These are phyloP conservation scores for Boletus speciosus DNA, from an alignment of 768 basidiomycete species.

Conservation along the genomic window DNA sequence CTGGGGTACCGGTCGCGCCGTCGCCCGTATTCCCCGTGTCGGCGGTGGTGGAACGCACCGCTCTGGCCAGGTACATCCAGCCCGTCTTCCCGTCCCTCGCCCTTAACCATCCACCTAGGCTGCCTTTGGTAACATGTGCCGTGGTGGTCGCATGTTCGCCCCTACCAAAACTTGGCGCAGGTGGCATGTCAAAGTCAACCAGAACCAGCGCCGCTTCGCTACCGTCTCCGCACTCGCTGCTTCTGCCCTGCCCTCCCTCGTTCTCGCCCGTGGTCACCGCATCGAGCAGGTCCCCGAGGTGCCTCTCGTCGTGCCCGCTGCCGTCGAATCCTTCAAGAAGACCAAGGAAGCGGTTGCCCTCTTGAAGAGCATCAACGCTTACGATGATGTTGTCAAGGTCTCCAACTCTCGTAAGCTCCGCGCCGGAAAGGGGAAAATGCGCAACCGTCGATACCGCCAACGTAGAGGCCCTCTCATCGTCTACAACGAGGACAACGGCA, in stretches of 20 bases:
- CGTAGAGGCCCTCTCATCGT: slow-evolving; percentile 96
- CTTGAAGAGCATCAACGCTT: slow-evolving; percentile 85
- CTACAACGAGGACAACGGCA: slow-evolving; percentile 95
- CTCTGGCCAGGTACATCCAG: slow-evolving; percentile 74
- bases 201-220: slow-evolving; percentile 98
- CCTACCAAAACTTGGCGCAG: slow-evolving; percentile 99
- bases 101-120: slow-evolving; percentile 48
- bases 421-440: slow-evolving; percentile 95
- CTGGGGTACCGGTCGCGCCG: slow-evolving; percentile 99
- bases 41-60: slow-evolving; percentile 98
- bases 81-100: background rate
- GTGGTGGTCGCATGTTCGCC: slow-evolving; percentile 99
- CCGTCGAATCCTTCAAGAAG: slow-evolving; percentile 86
- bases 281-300: slow-evolving; percentile 97
- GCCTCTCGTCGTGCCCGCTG: slow-evolving; percentile 82
- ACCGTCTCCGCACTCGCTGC: slow-evolving; percentile 97
- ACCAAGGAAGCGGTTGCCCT: slow-evolving; percentile 96
- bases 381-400: slow-evolving; percentile 92
- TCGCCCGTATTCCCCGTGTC: slow-evolving; percentile 99
- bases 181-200: slow-evolving; percentile 99
- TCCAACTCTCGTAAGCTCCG: slow-evolving; percentile 96
- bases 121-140: slow-evolving; percentile 99
- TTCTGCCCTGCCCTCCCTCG: slow-evolving; percentile 92
- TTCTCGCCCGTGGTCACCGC: slow-evolving; percentile 98
- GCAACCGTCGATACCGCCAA: slow-evolving; percentile 95